Conservation (phyloP, 2,329 filamentous ascomycete genomes). For the Pseudocercospora pini-densiflorae region DNA sequence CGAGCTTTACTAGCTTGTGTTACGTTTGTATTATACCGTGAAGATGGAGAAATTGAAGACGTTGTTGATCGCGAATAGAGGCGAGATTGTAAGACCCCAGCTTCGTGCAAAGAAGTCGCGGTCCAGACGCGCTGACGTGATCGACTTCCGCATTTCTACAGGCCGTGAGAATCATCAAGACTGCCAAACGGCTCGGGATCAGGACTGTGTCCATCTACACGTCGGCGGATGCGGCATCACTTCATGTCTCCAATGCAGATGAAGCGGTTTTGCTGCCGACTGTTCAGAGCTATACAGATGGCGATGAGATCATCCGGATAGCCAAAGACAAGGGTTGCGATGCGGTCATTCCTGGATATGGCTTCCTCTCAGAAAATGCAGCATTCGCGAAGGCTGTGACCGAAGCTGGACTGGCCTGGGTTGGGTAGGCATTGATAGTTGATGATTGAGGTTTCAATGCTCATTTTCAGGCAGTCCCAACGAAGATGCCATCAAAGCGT, state of each 20-base stretch:
- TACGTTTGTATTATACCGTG: neutral
- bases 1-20: neutral
- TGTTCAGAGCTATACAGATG: slow-evolving; percentile 55
- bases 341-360: slow-evolving; percentile 70
- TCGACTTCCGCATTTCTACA: slow-evolving; percentile 7
- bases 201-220: slow-evolving; percentile 64
- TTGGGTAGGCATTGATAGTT: slow-evolving; percentile 61
- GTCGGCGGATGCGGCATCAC: slow-evolving; percentile 58
- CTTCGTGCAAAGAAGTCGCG: slow-evolving; percentile 1
- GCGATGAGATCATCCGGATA: slow-evolving; percentile 55
- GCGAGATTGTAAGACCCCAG: slow-evolving; percentile 53
- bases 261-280: slow-evolving; percentile 57
- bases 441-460: too few species aligned
- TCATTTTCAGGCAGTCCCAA: too few species aligned
- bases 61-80: slow-evolving; percentile 63
- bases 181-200: slow-evolving; percentile 56
- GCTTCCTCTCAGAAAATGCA: slow-evolving; percentile 68
- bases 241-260: slow-evolving; percentile 60
- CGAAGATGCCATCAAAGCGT: slow-evolving; percentile 41
- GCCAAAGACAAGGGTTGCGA: slow-evolving; percentile 56
- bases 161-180: slow-evolving; percentile 55
- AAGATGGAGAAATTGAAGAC: slow-evolving; percentile 53
- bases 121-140: neutral
- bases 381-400: slow-evolving; percentile 61
- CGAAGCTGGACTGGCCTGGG: slow-evolving; percentile 61